Evolutionary conservation across 352 stramenopile species (phyloP).

Genomic region (Globisporangium paroecandrum): DNA sequence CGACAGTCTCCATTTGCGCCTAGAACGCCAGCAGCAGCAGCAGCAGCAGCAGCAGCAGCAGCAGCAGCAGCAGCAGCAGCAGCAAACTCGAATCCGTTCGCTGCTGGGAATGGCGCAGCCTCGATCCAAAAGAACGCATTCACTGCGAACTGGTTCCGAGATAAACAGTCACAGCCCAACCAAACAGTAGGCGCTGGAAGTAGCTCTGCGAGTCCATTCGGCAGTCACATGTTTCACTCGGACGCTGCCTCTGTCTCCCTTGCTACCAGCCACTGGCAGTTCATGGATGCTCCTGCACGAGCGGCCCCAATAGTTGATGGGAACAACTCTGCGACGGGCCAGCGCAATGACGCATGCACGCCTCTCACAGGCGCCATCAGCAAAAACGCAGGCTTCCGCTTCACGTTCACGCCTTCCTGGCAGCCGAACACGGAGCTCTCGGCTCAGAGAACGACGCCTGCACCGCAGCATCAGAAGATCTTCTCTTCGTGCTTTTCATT

Average conservation of each 20-base stretch:
- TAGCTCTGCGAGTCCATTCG: not conserved
- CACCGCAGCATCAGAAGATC: not conserved
- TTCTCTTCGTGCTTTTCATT: constrained; percentile 8
- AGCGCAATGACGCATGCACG: not conserved
- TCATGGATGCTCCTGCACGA: not conserved
- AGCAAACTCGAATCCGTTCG: constrained; percentile 3
- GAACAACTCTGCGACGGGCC: not conserved
- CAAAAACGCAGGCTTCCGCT: constrained; percentile 4
- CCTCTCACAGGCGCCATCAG: not conserved
- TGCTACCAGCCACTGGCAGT: not conserved
- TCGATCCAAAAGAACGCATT: not conserved
- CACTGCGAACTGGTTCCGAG: not conserved
- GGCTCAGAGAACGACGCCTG: not conserved
- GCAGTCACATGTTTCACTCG: constrained; percentile 1
- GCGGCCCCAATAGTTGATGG: not conserved
- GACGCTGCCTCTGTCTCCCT: no score
- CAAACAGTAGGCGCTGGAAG: not conserved
- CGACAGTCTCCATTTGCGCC: constrained; percentile 1
- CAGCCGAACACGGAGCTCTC: not conserved
- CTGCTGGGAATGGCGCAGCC: not conserved
- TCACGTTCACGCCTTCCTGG: constrained; percentile 14
- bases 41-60: not conserved
- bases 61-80: not conserved
- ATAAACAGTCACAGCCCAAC: not conserved
- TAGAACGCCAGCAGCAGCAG: not conserved